Percentiles rank a stretch among this genome's conserved stretches.
Evolutionary conservation across 73 alveolate genomes (phyloP).

Genomic region (Paramecium sonneborni): DNA sequence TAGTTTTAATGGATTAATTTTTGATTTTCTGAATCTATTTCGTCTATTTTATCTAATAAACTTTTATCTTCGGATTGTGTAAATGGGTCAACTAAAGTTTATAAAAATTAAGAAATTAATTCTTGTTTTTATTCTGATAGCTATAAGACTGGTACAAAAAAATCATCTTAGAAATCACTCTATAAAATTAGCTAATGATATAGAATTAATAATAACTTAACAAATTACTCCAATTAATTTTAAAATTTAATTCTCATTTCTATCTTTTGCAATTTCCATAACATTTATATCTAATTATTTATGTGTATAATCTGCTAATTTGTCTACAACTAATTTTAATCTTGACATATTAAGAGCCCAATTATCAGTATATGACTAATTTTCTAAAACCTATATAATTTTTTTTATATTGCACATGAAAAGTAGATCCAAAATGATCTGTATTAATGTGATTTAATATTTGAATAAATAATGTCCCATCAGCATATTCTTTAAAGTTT

Average conservation of each 20-base stretch:
- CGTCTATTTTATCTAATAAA: conserved; percentile 37
- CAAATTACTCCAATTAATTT: conserved; percentile 4
- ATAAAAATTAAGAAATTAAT: conserved; percentile 2
- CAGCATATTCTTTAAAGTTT: neutral
- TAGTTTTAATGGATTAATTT: neutral
- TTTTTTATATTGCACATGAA: neutral
- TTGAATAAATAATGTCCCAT: neutral
- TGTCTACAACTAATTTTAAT: conserved; percentile 27
- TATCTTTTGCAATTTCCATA: conserved; percentile 21
- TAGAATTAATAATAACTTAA: neutral
- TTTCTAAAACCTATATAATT: neutral
- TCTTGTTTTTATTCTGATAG: neutral
- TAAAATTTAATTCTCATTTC: neutral
- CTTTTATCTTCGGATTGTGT: neutral
- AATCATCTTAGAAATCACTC: conserved; percentile 11
- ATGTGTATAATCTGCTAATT: neutral
- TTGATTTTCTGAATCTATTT: conserved; percentile 14
- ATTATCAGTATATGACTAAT: neutral
- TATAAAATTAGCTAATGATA: neutral
- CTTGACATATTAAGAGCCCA: conserved; percentile 28
- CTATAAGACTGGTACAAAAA: conserved; percentile 20
- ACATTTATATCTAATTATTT: neutral
- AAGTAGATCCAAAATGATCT: conserved; percentile 38
- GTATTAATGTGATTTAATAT: conserved; percentile 23
- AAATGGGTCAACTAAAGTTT: neutral